These are phyloP conservation scores for Lepidopterella palustris DNA, from an alignment of 495 filamentous ascomycete species.

Conservation along the genomic window DNA sequence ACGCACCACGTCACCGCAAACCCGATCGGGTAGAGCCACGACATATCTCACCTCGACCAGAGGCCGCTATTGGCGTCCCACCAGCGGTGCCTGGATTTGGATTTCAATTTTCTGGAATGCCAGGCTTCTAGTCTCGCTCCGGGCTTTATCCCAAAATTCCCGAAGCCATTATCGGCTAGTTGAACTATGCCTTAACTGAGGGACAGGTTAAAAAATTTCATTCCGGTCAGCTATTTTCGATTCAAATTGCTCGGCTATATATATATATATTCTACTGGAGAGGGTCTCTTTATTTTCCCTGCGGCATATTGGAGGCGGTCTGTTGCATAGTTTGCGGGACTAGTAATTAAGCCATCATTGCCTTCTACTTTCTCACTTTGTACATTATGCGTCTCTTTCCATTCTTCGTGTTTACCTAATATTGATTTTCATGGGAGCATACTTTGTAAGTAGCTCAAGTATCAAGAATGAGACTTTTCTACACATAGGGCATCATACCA, in stretches of 20 bases:
- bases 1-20: constrained; percentile 32
- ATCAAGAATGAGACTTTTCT: too few relatives aligned
- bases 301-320: not conserved
- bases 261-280: too few relatives aligned
- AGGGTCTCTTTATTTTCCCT: not conserved
- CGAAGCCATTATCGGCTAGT: too few relatives aligned
- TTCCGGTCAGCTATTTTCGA: not conserved
- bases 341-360: too few relatives aligned
- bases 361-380: too few relatives aligned
- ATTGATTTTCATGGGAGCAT: too few relatives aligned
- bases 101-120: constrained; percentile 50
- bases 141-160: not conserved
- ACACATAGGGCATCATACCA: too few relatives aligned
- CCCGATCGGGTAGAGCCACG: constrained; percentile 38
- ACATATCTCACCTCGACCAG: constrained; percentile 39
- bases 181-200: not conserved
- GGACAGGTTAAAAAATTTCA: not conserved
- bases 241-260: too few relatives aligned
- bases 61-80: constrained; percentile 46
- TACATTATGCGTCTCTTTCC: too few relatives aligned
- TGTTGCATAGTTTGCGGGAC: constrained; percentile 6
- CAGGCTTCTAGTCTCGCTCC: constrained; percentile 5
- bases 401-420: too few relatives aligned
- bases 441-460: too few relatives aligned
- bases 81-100: constrained; percentile 61